Percentiles rank a stretch among this genome's conserved stretches.
phyloP scores from a whole-genome alignment of 371 early-diverging fungal species.

The Zopfochytrium polystomum region DNA sequence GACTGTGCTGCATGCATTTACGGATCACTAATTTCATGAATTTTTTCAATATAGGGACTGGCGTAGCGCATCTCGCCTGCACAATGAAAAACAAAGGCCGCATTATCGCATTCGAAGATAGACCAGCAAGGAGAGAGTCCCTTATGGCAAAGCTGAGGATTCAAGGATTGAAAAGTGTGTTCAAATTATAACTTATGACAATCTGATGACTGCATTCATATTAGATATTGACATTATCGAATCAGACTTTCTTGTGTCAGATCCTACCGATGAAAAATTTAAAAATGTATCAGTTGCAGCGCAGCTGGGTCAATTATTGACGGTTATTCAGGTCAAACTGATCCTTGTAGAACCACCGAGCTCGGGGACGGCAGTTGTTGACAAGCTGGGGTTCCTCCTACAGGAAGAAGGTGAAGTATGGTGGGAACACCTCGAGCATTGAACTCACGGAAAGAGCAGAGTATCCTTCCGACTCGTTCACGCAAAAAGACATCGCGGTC shows the following conservation, averaged over 20 bases:
- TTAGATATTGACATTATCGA: slow-evolving; percentile 62
- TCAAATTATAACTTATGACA: slow-evolving; percentile 3
- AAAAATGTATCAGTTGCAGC: slow-evolving; percentile 48
- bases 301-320: slow-evolving; percentile 22
- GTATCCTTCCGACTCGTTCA: slow-evolving; percentile 42
- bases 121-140: slow-evolving; percentile 72
- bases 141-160: slow-evolving; percentile 69
- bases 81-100: slow-evolving; percentile 82
- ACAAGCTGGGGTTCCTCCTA: slow-evolving; percentile 49
- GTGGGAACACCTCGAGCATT: neutral
- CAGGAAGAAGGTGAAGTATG: slow-evolving; percentile 46
- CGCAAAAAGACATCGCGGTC: slow-evolving; percentile 42
- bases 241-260: slow-evolving; percentile 63
- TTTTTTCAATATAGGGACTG: slow-evolving; percentile 68
- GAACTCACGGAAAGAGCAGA: slow-evolving; percentile 24
- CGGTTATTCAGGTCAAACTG: slow-evolving; percentile 26
- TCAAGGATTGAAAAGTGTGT: slow-evolving; percentile 77
- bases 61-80: slow-evolving; percentile 87
- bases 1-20: neutral
- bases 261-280: slow-evolving; percentile 61
- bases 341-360: slow-evolving; percentile 46
- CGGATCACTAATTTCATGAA: neutral
- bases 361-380: slow-evolving; percentile 45
- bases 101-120: slow-evolving; percentile 91
- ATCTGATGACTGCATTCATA: slow-evolving; percentile 29